Conservation (phyloP, 257 asterid species). For the Lycium ferocissimum region DNA sequence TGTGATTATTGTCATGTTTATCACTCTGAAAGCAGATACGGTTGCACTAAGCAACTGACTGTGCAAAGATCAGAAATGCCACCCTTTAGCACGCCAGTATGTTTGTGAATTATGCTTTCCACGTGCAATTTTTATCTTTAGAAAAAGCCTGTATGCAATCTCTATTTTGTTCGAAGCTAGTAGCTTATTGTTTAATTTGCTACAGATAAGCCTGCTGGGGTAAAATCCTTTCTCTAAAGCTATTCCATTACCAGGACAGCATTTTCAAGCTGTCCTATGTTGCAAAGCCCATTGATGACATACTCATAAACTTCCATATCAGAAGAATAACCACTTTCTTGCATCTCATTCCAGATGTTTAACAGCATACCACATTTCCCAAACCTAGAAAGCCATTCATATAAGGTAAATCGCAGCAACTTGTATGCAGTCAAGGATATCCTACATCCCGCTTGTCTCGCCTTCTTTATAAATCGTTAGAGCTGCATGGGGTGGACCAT, state of each 20-base stretch:
- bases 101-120: slow-evolving; percentile 68
- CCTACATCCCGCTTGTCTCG: slow-evolving; percentile 70
- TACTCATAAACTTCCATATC: slow-evolving; percentile 81
- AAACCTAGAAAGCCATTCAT: slow-evolving; percentile 83
- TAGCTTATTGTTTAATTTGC: slow-evolving; percentile 76
- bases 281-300: slow-evolving; percentile 78
- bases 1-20: not conserved
- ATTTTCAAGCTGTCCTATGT: slow-evolving; percentile 76
- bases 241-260: slow-evolving; percentile 80
- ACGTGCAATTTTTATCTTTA: slow-evolving; percentile 75
- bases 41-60: not conserved
- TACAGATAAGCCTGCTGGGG: slow-evolving; percentile 76
- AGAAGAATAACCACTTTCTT: slow-evolving; percentile 69
- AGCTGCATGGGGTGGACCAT: slow-evolving; percentile 97
- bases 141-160: slow-evolving; percentile 70
- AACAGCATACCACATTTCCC: slow-evolving; percentile 87
- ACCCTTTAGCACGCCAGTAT: slow-evolving; percentile 90
- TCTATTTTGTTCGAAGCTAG: slow-evolving; percentile 71
- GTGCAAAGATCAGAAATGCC: slow-evolving; percentile 65
- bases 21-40: slow-evolving; percentile 12
- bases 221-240: slow-evolving; percentile 65
- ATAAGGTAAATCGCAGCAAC: no score
- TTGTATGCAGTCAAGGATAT: slow-evolving; percentile 73
- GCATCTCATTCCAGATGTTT: slow-evolving; percentile 82
- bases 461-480: slow-evolving; percentile 79